Conservation (phyloP, 805 yeast species). For the Yarrowia porcina region DNA sequence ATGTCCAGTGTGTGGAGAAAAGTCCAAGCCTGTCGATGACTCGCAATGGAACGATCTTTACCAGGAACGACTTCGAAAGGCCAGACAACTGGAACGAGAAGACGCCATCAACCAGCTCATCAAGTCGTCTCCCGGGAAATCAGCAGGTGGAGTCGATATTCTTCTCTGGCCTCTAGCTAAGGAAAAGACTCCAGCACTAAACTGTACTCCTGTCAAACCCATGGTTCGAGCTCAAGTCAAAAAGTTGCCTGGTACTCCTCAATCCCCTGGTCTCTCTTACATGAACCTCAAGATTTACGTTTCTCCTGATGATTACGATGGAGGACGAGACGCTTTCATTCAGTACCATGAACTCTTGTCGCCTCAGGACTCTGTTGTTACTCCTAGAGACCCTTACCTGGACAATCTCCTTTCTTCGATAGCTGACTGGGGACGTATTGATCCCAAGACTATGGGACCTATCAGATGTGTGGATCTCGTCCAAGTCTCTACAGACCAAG, state of each 20-base stretch:
- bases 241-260: background rate
- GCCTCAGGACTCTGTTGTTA: background rate
- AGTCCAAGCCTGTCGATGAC: background rate
- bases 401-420: background rate
- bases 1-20: conserved; percentile 4
- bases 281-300: background rate
- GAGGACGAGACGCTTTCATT: conserved; percentile 8
- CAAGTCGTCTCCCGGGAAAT: background rate
- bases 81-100: conserved; percentile 1
- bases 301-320: background rate
- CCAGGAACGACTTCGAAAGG: background rate
- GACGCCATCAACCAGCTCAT: conserved; percentile 7
- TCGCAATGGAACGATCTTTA: conserved; percentile 12
- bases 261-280: background rate
- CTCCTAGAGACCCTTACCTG: background rate
- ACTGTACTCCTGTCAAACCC: background rate
- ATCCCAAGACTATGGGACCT: background rate
- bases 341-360: background rate
- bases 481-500: conserved; percentile 5
- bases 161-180: conserved; percentile 13
- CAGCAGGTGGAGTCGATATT: background rate
- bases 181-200: background rate
- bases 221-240: background rate
- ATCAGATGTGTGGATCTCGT: background rate
- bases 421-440: background rate